These are phyloP conservation scores for Glycine tomentella DNA, from an alignment of 306 rosid genomes.

Conservation along the genomic window DNA sequence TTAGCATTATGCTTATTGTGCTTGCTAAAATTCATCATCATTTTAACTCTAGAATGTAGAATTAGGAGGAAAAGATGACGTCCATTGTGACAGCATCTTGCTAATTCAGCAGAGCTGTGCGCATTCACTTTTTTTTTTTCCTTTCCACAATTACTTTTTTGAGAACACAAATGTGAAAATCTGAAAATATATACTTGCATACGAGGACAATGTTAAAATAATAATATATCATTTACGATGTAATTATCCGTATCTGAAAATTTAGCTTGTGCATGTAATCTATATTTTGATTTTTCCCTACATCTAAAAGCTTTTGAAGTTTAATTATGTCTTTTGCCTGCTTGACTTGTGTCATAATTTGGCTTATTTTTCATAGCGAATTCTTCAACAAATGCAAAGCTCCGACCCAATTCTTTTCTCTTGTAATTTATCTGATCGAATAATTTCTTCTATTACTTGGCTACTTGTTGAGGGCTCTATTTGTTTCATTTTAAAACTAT, in stretches of 20 bases:
- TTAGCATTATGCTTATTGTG: not conserved
- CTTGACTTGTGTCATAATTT: not conserved
- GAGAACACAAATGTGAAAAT: conserved; percentile 13
- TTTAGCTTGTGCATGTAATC: not conserved
- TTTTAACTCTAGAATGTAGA: conserved; percentile 22
- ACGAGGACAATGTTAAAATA: not conserved
- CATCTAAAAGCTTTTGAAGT: not conserved
- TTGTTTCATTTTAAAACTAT: not conserved
- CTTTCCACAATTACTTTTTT: conserved; percentile 3
- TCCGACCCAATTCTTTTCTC: not conserved
- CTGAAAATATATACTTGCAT: conserved; percentile 13
- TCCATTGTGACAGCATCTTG: conserved; percentile 26
- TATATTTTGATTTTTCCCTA: not conserved
- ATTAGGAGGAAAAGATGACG: conserved; percentile 6
- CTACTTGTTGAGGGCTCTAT: not conserved
- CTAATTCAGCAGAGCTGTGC: conserved; percentile 22
- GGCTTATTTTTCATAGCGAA: not conserved
- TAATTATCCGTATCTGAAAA: conserved; percentile 18
- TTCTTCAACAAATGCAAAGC: conserved; percentile 16
- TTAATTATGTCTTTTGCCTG: conserved; percentile 6
- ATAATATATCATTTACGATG: conserved; percentile 11
- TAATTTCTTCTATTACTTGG: not conserved
- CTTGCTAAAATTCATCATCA: conserved; percentile 14
- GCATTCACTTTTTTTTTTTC: conserved; percentile 10
- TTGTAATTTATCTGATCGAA: conserved; percentile 25